phyloP scores from a whole-genome alignment of 495 filamentous ascomycete genomes.

The Rhypophila decipiens region DNA sequence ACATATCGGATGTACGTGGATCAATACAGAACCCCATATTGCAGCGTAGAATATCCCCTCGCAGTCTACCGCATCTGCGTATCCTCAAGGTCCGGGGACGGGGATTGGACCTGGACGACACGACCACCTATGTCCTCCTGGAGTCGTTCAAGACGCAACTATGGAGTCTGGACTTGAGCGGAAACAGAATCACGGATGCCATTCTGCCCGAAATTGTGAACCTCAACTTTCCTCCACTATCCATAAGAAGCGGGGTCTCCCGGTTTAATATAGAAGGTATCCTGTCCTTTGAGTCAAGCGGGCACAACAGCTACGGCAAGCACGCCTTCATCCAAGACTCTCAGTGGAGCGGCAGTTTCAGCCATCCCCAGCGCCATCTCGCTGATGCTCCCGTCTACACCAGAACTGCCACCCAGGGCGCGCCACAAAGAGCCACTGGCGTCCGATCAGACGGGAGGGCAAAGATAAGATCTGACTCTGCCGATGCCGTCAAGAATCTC shows the following conservation, averaged over 20 bases:
- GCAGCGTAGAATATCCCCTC: conserved; percentile 20
- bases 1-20: conserved; percentile 36
- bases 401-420: background rate
- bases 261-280: conserved; percentile 32
- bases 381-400: conserved; percentile 34
- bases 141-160: conserved; percentile 24
- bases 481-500: conserved; percentile 19
- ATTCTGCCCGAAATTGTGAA: conserved; percentile 18
- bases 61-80: conserved; percentile 29
- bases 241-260: conserved; percentile 5
- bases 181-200: conserved; percentile 34
- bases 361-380: conserved; percentile 31
- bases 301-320: conserved; percentile 22
- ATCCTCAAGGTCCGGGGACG: conserved; percentile 31
- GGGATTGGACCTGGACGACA: conserved; percentile 32
- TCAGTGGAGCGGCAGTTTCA: conserved; percentile 22
- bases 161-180: conserved; percentile 42
- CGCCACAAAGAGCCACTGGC: background rate
- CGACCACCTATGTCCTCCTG: conserved; percentile 21
- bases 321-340: conserved; percentile 35
- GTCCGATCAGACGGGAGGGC: conserved; percentile 26
- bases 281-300: conserved; percentile 13
- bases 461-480: conserved; percentile 23
- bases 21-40: conserved; percentile 19
- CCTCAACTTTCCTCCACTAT: conserved; percentile 21